Percentiles rank a stretch among this genome's conserved stretches.
Evolutionary conservation across 225 moss, liverwort and hornwort species (phyloP).

Genomic region (Physcomitrium patens): DNA sequence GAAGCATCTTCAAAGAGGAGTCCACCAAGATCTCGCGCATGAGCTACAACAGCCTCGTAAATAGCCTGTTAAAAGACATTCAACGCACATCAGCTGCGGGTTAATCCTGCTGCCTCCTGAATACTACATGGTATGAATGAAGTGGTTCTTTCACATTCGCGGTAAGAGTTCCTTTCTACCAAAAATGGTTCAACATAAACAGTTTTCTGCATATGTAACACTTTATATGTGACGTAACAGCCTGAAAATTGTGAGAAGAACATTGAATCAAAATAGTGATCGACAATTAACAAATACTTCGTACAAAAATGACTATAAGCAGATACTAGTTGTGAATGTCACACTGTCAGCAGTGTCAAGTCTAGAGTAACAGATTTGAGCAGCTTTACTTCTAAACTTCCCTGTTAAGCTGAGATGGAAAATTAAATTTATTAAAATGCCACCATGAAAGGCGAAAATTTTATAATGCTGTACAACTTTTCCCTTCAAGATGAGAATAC

Average conservation of each 20-base stretch:
- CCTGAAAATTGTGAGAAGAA: not conserved
- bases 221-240: not conserved
- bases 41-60: slow-evolving; percentile 68
- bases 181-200: not conserved
- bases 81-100: not conserved
- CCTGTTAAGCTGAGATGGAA: not conserved
- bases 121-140: not conserved
- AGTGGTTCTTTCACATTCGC: not conserved
- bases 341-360: not conserved
- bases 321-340: not conserved
- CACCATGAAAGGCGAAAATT: not conserved
- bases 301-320: not conserved
- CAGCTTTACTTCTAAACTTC: slow-evolving; percentile 5
- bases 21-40: slow-evolving; percentile 72
- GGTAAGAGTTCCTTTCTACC: not conserved
- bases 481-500: not conserved
- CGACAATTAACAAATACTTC: not conserved
- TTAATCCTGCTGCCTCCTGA: not conserved
- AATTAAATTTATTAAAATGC: not conserved
- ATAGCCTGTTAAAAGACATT: slow-evolving; percentile 42
- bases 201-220: slow-evolving; percentile 19
- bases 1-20: slow-evolving; percentile 71
- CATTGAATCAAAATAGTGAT: not conserved
- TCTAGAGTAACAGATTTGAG: slow-evolving; percentile 7
- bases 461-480: not conserved